A percentile compares a stretch with the other conserved stretches of the same genome.
Evolutionary conservation across 495 filamentous ascomycete genomes (phyloP).

Genomic region (Penicillium antarcticum): DNA sequence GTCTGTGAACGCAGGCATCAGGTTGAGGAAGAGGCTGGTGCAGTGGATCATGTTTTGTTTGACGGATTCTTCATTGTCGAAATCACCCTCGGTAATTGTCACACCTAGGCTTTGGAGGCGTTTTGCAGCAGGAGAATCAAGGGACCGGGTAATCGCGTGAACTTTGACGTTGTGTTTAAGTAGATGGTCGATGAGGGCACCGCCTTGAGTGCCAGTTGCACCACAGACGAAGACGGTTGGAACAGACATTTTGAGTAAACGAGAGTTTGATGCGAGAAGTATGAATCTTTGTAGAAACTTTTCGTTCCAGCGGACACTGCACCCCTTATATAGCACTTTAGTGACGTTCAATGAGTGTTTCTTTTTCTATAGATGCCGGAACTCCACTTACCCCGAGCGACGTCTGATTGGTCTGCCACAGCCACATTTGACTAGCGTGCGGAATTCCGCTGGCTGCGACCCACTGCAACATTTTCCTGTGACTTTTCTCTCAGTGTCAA

Average conservation of each 20-base stretch:
- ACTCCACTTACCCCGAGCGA: constrained; percentile 7
- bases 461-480: not conserved
- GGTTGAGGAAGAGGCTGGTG: constrained; percentile 46
- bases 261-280: not conserved
- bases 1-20: constrained; percentile 27
- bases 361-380: constrained; percentile 4
- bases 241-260: constrained; percentile 23
- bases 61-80: constrained; percentile 37
- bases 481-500: not conserved
- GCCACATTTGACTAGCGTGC: constrained; percentile 18
- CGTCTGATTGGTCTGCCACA: constrained; percentile 3
- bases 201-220: constrained; percentile 51
- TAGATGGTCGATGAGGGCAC: constrained; percentile 38
- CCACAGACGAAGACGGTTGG: constrained; percentile 39
- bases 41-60: constrained; percentile 34
- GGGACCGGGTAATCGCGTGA: constrained; percentile 39
- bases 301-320: not conserved
- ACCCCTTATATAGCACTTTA: not conserved
- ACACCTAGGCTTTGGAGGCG: constrained; percentile 37
- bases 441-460: constrained; percentile 26
- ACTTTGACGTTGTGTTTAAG: constrained; percentile 31
- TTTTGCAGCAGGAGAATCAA: constrained; percentile 27
- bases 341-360: no score
- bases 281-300: not conserved
- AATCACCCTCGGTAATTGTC: constrained; percentile 35